These are phyloP conservation scores for Xerocomus spinulosus DNA, from an alignment of 768 basidiomycete species.

Conservation along the genomic window DNA sequence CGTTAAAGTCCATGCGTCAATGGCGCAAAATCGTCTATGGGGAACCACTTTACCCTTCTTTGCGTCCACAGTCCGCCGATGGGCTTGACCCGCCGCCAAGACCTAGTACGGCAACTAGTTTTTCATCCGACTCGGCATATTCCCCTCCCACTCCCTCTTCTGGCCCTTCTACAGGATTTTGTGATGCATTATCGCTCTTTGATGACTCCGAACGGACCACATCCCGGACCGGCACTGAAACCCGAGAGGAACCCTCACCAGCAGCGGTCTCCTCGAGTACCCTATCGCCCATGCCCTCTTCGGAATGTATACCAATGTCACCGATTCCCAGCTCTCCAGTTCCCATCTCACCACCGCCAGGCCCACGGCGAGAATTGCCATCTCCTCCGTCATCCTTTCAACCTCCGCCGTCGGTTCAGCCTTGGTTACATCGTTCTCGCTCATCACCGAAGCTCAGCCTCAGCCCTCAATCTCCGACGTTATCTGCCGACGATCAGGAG, in stretches of 20 bases:
- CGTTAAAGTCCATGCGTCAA: conserved; percentile 34
- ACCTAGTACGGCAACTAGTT: conserved; percentile 34
- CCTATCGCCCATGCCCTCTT: conserved; percentile 28
- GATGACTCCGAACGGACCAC: conserved; percentile 18
- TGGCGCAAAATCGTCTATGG: conserved; percentile 42
- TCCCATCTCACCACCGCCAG: conserved; percentile 15
- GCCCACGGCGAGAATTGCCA: conserved; percentile 25
- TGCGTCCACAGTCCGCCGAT: conserved; percentile 29
- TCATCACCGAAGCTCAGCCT: conserved; percentile 35
- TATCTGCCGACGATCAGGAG: conserved; percentile 17
- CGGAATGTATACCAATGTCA: conserved; percentile 26
- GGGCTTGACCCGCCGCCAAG: conserved; percentile 20
- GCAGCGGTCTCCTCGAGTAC: conserved; percentile 20
- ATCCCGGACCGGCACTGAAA: conserved; percentile 9
- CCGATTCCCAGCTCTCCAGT: conserved; percentile 17
- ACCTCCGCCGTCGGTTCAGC: conserved; percentile 28
- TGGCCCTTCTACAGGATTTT: conserved; percentile 38
- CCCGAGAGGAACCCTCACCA: conserved; percentile 13
- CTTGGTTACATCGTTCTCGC: conserved; percentile 31
- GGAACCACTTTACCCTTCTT: conserved; percentile 38
- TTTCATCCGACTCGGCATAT: conserved; percentile 46
- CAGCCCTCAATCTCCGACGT: conserved; percentile 9
- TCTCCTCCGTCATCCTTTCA: conserved; percentile 30
- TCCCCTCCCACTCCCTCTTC: conserved; percentile 38
- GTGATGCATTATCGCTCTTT: conserved; percentile 16